These are phyloP conservation scores for Drechslerella dactyloides DNA, from an alignment of 2,329 filamentous ascomycete genomes.

Conservation along the genomic window DNA sequence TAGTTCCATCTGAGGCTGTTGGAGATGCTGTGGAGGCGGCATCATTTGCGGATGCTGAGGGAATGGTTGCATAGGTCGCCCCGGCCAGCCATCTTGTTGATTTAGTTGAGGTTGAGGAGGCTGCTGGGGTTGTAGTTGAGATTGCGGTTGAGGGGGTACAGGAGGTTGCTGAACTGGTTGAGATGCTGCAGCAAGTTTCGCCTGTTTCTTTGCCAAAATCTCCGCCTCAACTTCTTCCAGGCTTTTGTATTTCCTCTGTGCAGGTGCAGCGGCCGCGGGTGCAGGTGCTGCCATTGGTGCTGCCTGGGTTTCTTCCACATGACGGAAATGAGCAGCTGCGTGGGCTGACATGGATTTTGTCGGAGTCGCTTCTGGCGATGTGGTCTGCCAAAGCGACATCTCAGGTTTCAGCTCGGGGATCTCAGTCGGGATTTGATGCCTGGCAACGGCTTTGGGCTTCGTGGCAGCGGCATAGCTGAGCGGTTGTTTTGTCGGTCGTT, in stretches of 20 bases:
- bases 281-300: slow-evolving; percentile 39
- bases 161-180: slow-evolving; percentile 56
- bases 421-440: slow-evolving; percentile 66
- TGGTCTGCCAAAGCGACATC: slow-evolving; percentile 81
- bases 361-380: slow-evolving; percentile 43
- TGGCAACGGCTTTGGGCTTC: slow-evolving; percentile 20
- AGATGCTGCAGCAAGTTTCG: slow-evolving; percentile 52
- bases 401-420: slow-evolving; percentile 91
- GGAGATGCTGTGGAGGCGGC: slow-evolving; percentile 55
- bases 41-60: slow-evolving; percentile 56
- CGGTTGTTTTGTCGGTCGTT: slow-evolving; percentile 59
- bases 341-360: slow-evolving; percentile 30
- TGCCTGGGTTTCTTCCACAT: slow-evolving; percentile 57
- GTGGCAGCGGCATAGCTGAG: slow-evolving; percentile 70
- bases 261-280: slow-evolving; percentile 57
- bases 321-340: slow-evolving; percentile 69
- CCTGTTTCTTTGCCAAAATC: slow-evolving; percentile 70
- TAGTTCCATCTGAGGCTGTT: slow-evolving; percentile 56
- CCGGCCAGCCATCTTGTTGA: slow-evolving; percentile 45
- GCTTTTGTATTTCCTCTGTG: slow-evolving; percentile 81
- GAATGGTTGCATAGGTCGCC: slow-evolving; percentile 52
- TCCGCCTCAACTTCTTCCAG: slow-evolving; percentile 95
- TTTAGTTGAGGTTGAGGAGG: slow-evolving; percentile 52
- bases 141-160: slow-evolving; percentile 55
- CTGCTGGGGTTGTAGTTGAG: slow-evolving; percentile 52